phyloP scores from a whole-genome alignment of 2,329 filamentous ascomycete species.

The Alternaria angustiovoidea region DNA sequence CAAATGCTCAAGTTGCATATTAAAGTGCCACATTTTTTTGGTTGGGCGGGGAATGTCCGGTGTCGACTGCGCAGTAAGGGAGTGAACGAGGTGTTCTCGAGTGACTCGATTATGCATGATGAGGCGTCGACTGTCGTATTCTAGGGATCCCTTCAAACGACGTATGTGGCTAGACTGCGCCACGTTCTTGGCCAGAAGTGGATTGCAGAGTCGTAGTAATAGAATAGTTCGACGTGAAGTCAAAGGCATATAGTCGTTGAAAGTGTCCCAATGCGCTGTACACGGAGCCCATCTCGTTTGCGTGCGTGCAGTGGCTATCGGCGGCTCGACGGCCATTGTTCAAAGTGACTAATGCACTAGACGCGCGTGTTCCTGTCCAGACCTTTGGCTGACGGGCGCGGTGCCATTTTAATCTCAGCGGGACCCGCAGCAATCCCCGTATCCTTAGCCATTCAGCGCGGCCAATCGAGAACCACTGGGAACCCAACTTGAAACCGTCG shows the following conservation, averaged over 20 bases:
- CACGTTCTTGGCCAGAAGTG: background rate
- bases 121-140: slow-evolving; percentile 2
- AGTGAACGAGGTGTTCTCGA: background rate
- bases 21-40: background rate
- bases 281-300: background rate
- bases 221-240: background rate
- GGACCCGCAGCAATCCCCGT: slow-evolving; percentile 19
- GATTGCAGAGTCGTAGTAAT: background rate
- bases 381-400: slow-evolving; percentile 32
- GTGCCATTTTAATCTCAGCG: slow-evolving; percentile 35
- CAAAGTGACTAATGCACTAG: slow-evolving; percentile 10
- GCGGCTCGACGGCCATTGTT: slow-evolving; percentile 1
- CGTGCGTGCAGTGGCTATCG: background rate
- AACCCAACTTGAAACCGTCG: slow-evolving; percentile 37
- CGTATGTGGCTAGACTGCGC: background rate
- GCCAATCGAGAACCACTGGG: slow-evolving; percentile 23
- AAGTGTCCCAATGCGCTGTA: background rate
- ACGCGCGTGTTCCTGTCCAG: slow-evolving; percentile 27
- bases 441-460: slow-evolving; percentile 11
- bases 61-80: background rate
- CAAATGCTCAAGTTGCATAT: background rate
- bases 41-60: background rate
- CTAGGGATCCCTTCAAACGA: background rate
- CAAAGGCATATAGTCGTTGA: background rate
- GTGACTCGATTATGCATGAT: slow-evolving; percentile 3